Evolutionary conservation across 2,329 filamentous ascomycete genomes (phyloP).

Genomic region (Paracamarosporium sp.): DNA sequence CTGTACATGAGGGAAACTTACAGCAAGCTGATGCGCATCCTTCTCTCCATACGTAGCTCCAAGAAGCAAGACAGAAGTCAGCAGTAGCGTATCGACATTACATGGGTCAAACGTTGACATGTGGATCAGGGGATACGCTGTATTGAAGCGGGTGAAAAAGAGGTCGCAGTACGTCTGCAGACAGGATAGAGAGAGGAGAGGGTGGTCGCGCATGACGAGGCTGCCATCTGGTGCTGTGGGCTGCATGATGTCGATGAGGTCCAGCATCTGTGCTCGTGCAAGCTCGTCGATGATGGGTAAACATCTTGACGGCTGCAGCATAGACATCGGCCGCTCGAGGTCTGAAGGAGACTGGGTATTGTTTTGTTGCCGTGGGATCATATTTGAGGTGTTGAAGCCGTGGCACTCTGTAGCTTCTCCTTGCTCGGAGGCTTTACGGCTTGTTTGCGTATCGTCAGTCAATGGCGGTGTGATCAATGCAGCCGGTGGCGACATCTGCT

Average conservation of each 20-base stretch:
- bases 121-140: constrained; percentile 66
- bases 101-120: constrained; percentile 63
- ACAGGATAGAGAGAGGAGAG: constrained; percentile 57
- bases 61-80: constrained; percentile 64
- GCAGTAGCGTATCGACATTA: constrained; percentile 58
- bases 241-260: constrained; percentile 58
- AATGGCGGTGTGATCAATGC: constrained; percentile 28
- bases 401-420: background rate
- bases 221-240: constrained; percentile 58
- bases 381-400: background rate
- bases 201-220: constrained; percentile 56
- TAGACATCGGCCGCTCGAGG: constrained; percentile 43
- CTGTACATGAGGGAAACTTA: constrained; percentile 21
- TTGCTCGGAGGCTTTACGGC: background rate
- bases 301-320: constrained; percentile 39
- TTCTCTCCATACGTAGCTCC: constrained; percentile 68
- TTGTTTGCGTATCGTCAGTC: constrained; percentile 14
- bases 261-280: constrained; percentile 53
- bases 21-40: constrained; percentile 65
- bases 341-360: constrained; percentile 9
- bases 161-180: constrained; percentile 65
- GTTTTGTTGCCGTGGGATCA: background rate
- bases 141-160: constrained; percentile 68
- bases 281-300: constrained; percentile 50
- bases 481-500: constrained; percentile 21